Evolutionary conservation across 2,329 filamentous ascomycete genomes (phyloP).

Genomic region (Epichloe sibirici): DNA sequence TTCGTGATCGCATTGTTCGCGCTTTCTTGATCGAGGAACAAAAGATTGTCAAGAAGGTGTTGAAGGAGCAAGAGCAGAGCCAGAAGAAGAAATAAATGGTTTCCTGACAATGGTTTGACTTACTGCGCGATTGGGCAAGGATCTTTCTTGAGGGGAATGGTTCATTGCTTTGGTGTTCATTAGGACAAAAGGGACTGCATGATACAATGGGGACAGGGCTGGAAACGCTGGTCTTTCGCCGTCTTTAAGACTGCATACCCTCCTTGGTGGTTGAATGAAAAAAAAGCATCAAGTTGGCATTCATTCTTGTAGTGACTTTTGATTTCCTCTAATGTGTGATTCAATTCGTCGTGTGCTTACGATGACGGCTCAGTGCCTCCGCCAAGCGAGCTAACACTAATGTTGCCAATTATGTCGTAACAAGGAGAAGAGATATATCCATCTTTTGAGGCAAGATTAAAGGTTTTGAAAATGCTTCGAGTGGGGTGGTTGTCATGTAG

Average conservation of each 20-base stretch:
- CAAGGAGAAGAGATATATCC: too few relatives aligned
- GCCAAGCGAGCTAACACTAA: neutral
- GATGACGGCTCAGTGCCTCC: neutral
- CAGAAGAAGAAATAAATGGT: constrained; percentile 56
- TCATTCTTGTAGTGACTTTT: constrained; percentile 3
- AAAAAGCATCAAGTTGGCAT: constrained; percentile 26
- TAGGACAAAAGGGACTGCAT: constrained; percentile 38
- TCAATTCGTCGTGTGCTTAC: neutral
- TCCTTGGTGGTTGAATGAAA: constrained; percentile 34
- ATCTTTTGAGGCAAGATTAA: too few relatives aligned
- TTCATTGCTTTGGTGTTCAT: constrained; percentile 44
- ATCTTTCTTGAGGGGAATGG: constrained; percentile 23
- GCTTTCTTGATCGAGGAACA: constrained; percentile 99
- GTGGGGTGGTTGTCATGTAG: neutral
- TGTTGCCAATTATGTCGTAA: neutral
- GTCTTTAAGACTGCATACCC: constrained; percentile 31
- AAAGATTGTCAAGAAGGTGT: constrained; percentile 99
- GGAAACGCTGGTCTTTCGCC: constrained; percentile 31
- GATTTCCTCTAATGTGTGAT: neutral
- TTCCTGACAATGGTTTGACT: constrained; percentile 18
- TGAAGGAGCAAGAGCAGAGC: constrained; percentile 88
- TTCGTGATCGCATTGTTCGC: constrained; percentile 93
- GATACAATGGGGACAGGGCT: constrained; percentile 27
- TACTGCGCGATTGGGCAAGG: constrained; percentile 24
- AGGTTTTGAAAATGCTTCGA: neutral